A percentile compares a stretch with the other conserved stretches of the same genome.
Conservation (phyloP, 345 rosid species). For the Eucalyptus polybractea region DNA sequence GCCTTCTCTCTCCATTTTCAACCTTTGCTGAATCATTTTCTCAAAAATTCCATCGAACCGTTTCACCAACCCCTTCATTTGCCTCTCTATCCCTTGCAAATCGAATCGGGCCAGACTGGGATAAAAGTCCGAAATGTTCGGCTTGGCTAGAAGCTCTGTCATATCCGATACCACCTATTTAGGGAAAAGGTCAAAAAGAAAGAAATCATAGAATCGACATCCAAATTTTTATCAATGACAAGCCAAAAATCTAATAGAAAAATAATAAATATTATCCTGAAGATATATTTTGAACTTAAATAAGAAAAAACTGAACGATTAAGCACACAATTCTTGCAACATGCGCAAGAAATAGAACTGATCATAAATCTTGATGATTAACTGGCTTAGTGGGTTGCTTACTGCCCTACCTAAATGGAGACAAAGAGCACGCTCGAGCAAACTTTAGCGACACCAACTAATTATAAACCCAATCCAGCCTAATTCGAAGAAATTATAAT, state of each 20-base stretch:
- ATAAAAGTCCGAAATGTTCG: conserved; percentile 41
- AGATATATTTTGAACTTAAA: background rate
- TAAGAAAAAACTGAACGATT: background rate
- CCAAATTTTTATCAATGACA: background rate
- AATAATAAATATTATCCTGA: background rate
- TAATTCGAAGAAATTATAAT: background rate
- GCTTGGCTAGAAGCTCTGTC: conserved; percentile 10
- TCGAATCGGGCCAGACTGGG: conserved; percentile 36
- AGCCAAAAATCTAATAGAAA: background rate
- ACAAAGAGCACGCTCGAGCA: background rate
- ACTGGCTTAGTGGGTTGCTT: background rate
- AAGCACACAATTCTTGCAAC: background rate
- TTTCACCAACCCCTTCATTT: background rate
- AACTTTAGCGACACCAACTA: background rate
- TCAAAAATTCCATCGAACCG: conserved; percentile 16
- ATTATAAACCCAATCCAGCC: background rate
- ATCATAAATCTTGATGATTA: background rate
- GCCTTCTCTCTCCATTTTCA: conserved; percentile 1
- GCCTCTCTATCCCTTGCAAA: conserved; percentile 35
- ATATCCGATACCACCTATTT: background rate
- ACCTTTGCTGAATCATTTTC: conserved; percentile 15
- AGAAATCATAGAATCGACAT: background rate
- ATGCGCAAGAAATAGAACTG: background rate
- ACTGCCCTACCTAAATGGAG: background rate
- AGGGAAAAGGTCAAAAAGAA: background rate